phyloP scores from a whole-genome alignment of 805 yeast genomes.

The Candida endomychidarum region DNA sequence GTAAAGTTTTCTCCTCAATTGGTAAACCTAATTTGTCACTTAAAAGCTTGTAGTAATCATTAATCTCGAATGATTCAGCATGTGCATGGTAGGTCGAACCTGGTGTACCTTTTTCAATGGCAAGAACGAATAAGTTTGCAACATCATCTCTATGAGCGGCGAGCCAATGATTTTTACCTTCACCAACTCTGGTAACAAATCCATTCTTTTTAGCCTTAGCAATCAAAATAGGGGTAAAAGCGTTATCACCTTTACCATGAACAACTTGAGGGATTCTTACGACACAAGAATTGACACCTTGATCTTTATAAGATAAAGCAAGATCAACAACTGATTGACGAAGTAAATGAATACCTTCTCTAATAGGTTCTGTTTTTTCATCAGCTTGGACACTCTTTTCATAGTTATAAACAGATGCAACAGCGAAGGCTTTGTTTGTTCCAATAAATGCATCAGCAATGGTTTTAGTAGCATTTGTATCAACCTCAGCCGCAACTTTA shows the following conservation, averaged over 20 bases:
- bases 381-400: background rate
- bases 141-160: constrained; percentile 32
- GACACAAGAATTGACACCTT: constrained; percentile 19
- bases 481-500: constrained; percentile 14
- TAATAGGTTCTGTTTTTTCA: background rate
- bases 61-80: constrained; percentile 21
- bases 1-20: constrained; percentile 14
- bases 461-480: constrained; percentile 24
- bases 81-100: constrained; percentile 12
- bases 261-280: constrained; percentile 33
- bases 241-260: constrained; percentile 32
- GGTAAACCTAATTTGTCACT: constrained; percentile 19
- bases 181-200: constrained; percentile 35
- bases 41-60: constrained; percentile 25
- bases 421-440: constrained; percentile 26
- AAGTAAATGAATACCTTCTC: no score
- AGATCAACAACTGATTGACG: constrained; percentile 2
- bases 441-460: constrained; percentile 27
- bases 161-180: constrained; percentile 27
- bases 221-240: constrained; percentile 21
- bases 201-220: constrained; percentile 31
- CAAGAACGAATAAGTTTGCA: constrained; percentile 23
- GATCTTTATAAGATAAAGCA: constrained; percentile 13
- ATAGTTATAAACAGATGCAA: constrained; percentile 2
- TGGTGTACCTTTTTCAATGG: constrained; percentile 12